These are phyloP conservation scores for Cyphellophora attinorum DNA, from an alignment of 2,329 filamentous ascomycete species.

Conservation along the genomic window DNA sequence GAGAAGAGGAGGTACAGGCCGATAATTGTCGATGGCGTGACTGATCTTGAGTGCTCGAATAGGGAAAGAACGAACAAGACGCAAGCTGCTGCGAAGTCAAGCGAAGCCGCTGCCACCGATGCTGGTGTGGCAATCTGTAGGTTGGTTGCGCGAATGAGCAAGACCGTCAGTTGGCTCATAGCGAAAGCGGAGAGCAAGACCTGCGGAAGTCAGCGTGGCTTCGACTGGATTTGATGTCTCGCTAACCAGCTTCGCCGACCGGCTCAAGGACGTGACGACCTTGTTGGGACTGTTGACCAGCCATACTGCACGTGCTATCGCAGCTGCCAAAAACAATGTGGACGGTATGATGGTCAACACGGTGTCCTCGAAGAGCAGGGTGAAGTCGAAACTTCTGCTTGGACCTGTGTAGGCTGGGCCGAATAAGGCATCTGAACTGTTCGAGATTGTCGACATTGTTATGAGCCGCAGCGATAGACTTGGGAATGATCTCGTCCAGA, in stretches of 20 bases:
- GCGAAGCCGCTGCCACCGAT: conserved; percentile 8
- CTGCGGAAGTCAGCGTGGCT: conserved; percentile 5
- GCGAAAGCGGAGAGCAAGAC: conserved; percentile 18
- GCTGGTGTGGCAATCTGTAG: conserved; percentile 9
- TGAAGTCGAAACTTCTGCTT: conserved; percentile 30
- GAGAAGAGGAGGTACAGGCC: conserved; percentile 32
- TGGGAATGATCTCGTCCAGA: no score
- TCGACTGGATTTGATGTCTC: conserved; percentile 5
- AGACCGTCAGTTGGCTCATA: conserved; percentile 27
- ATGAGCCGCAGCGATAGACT: no score
- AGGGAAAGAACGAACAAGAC: conserved; percentile 18
- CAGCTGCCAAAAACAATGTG: conserved; percentile 24
- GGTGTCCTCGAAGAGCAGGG: conserved; percentile 36
- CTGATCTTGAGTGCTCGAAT: conserved; percentile 20
- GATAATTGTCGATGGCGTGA: conserved; percentile 24
- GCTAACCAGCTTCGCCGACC: conserved; percentile 14
- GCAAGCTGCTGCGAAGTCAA: conserved; percentile 16
- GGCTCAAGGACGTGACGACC: conserved; percentile 10
- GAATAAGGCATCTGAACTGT: conserved; percentile 11
- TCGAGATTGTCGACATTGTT: conserved; percentile 1
- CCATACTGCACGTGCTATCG: conserved; percentile 26
- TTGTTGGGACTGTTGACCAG: conserved; percentile 20
- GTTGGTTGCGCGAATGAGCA: conserved; percentile 21
- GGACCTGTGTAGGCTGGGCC: conserved; percentile 10
- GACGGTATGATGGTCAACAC: conserved; percentile 29